phyloP scores from a whole-genome alignment of 1,284 basidiomycete species.

The Ganoderma meredithae region DNA sequence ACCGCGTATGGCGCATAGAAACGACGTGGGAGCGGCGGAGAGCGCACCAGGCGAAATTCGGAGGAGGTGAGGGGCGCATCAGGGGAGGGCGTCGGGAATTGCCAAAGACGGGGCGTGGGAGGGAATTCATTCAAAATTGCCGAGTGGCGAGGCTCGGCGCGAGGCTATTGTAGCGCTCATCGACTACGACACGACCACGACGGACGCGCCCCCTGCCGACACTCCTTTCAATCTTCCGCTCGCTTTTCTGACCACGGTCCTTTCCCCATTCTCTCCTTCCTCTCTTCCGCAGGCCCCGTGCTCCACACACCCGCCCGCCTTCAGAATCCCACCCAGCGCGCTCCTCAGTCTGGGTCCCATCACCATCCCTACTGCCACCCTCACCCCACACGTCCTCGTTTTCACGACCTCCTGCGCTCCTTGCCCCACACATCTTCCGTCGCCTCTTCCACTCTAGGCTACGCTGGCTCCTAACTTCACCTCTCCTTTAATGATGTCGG shows the following conservation, averaged over 20 bases:
- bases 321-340: slow-evolving; percentile 21
- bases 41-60: background rate
- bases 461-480: slow-evolving; percentile 21
- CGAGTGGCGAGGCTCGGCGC: slow-evolving; percentile 20
- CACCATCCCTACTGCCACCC: slow-evolving; percentile 32
- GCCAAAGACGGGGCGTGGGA: slow-evolving; percentile 18
- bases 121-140: slow-evolving; percentile 12
- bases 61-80: background rate
- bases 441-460: slow-evolving; percentile 24
- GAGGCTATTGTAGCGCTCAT: slow-evolving; percentile 15
- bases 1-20: background rate
- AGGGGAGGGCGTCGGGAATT: slow-evolving; percentile 26
- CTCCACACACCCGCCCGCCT: slow-evolving; percentile 9
- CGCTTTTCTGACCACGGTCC: slow-evolving; percentile 22
- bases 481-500: slow-evolving; percentile 31
- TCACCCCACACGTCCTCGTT: slow-evolving; percentile 36
- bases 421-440: slow-evolving; percentile 13
- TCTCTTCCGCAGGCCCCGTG: slow-evolving; percentile 4
- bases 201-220: slow-evolving; percentile 22
- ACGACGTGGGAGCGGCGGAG: background rate
- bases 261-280: slow-evolving; percentile 19
- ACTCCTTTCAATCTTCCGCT: slow-evolving; percentile 29
- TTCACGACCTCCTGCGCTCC: slow-evolving; percentile 31
- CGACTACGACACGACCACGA: slow-evolving; percentile 29
- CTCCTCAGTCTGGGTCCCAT: slow-evolving; percentile 17